Percentiles rank a stretch among this genome's conserved stretches.
Conservation (phyloP, 2,329 filamentous ascomycete genomes). For the Colletotrichum melonis region DNA sequence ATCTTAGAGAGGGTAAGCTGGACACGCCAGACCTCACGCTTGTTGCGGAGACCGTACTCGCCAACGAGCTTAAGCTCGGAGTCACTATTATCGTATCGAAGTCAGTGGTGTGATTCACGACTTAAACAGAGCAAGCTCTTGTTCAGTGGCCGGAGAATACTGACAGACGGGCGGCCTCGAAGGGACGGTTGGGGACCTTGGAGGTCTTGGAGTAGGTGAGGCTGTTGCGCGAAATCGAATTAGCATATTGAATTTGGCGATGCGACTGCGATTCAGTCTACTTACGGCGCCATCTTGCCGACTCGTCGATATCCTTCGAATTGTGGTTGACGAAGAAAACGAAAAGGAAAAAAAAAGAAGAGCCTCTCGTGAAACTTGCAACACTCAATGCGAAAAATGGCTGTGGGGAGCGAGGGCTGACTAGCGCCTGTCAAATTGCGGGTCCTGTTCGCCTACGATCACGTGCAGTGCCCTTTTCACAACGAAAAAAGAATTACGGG, state of each 20-base stretch:
- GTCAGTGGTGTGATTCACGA: slow-evolving; percentile 81
- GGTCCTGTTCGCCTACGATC: slow-evolving; percentile 23
- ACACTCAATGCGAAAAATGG: not conserved
- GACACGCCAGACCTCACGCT: slow-evolving; percentile 99
- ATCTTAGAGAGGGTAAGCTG: slow-evolving; percentile 99
- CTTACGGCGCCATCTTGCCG: slow-evolving; percentile 58
- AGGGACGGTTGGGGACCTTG: slow-evolving; percentile 97
- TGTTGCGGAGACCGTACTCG: slow-evolving; percentile 99
- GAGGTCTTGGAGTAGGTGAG: slow-evolving; percentile 98
- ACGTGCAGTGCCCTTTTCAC: slow-evolving; percentile 46
- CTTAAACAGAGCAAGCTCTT: slow-evolving; percentile 98
- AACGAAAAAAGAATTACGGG: slow-evolving; percentile 42
- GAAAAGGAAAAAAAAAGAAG: slow-evolving; percentile 26
- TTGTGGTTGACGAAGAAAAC: slow-evolving; percentile 35
- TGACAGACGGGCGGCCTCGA: slow-evolving; percentile 99
- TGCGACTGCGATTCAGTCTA: slow-evolving; percentile 24
- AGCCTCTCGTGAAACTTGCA: slow-evolving; percentile 18
- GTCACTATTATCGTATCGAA: slow-evolving; percentile 76
- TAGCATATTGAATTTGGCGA: slow-evolving; percentile 26
- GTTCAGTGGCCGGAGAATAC: slow-evolving; percentile 96
- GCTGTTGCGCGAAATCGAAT: slow-evolving; percentile 37
- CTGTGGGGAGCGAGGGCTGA: slow-evolving; percentile 11
- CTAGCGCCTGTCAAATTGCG: not conserved
- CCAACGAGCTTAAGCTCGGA: slow-evolving; percentile 99
- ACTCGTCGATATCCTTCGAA: slow-evolving; percentile 43